Base-by-base conservation (phyloP, 2,329 filamentous ascomycete species). In the Shiraia bambusicola region DNA sequence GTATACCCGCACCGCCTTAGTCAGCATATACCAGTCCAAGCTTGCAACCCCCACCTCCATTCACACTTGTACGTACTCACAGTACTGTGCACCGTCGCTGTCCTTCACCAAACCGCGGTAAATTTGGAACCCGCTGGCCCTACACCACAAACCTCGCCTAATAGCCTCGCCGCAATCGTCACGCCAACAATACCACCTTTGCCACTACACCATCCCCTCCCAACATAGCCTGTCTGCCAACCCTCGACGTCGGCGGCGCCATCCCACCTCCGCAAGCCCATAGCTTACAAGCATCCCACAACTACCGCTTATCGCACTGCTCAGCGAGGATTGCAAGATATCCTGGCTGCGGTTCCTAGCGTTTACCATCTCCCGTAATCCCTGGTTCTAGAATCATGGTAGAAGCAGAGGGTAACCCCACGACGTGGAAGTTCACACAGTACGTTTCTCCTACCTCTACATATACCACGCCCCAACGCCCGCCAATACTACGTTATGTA, bases 371-470 rank as follows among this genome's bases (percentile, higher is more conserved):
- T 38, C 42, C 33, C 46, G 42, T 47, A 41, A 44, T 42, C 47
- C n/a, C 38, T 47, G 45, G 42, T 50, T 36, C 37, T 42, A 45
- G 48, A 63, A 92, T 86, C 78, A 96, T 97, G 91, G 91, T 93
- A 79, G 91, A 96, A 82, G 87, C 86, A 78, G 90, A 95, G 77
- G 81, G 87, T 76, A 89, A 83, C 80, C 86, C 88, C 76, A 91
- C 91, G 70, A 97, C 91, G 76, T 97, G 92, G 92, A 97, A 97
- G 81, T 97, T 97, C 77, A 97, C 92, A 73, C 92, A 97, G 91
- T 95, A 87, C 74, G 89, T 63, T 16, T 80, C 29, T 14, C 40
- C 34, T 17, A 15, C 25, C 17, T 19, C 15, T 36, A 3, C 26
- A 2, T 19, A 9, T 34, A 12, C 19, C 7, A 6, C 15, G 10